These are phyloP conservation scores for Wakefieldia striispora DNA, from an alignment of 768 basidiomycete genomes.

Conservation along the genomic window DNA sequence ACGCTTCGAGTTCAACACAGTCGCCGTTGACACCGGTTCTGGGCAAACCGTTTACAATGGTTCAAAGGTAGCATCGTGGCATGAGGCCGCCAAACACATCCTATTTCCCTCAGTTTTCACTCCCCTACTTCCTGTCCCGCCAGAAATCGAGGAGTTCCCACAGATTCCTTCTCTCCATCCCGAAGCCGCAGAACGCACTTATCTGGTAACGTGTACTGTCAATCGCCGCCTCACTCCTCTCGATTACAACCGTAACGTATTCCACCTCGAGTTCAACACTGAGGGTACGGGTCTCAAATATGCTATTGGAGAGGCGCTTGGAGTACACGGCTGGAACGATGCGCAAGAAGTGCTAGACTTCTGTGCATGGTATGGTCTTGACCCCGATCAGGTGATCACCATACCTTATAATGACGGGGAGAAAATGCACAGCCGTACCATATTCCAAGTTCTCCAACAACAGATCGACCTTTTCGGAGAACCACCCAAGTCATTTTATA, in stretches of 20 bases:
- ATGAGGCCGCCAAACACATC: constrained; percentile 84
- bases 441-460: constrained; percentile 93
- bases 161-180: constrained; percentile 78
- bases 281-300: constrained; percentile 92
- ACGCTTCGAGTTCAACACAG: constrained; percentile 70
- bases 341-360: constrained; percentile 83
- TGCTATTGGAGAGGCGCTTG: constrained; percentile 94
- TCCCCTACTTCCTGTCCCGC: constrained; percentile 38
- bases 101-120: constrained; percentile 83
- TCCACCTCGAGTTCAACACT: constrained; percentile 96
- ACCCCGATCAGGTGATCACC: constrained; percentile 75
- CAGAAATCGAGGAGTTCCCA: constrained; percentile 42
- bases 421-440: constrained; percentile 86
- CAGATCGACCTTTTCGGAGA: constrained; percentile 95
- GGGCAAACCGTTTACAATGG: constrained; percentile 60
- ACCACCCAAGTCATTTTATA: constrained; percentile 94
- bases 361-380: constrained; percentile 88
- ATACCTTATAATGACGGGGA: constrained; percentile 69
- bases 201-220: constrained; percentile 89
- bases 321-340: constrained; percentile 98
- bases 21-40: constrained; percentile 60
- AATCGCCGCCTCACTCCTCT: constrained; percentile 92
- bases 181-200: constrained; percentile 85
- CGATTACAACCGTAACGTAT: constrained; percentile 98
- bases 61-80: constrained; percentile 67